A percentile compares a stretch with the other conserved stretches of the same genome.
Conservation (phyloP, 2,329 filamentous ascomycete genomes). For the Penicillium sp. region DNA sequence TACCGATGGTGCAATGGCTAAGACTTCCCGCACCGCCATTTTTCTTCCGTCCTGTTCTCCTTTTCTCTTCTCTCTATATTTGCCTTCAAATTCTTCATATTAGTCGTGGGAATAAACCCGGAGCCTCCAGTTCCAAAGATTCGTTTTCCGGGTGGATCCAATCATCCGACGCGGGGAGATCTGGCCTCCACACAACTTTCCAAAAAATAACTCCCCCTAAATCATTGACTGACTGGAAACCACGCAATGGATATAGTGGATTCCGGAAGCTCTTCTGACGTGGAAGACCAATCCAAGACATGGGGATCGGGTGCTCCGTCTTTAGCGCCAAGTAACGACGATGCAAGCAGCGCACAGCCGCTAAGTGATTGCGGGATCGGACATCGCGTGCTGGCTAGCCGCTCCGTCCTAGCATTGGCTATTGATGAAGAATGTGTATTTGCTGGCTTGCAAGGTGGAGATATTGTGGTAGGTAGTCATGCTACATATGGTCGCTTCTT, state of each 20-base stretch:
- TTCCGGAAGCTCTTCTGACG: conserved; percentile 36
- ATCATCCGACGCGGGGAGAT: conserved; percentile 8
- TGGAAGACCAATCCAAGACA: conserved; percentile 35
- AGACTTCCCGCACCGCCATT: conserved; percentile 26
- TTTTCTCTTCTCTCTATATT: not conserved
- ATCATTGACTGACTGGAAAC: conserved; percentile 22
- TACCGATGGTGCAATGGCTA: conserved; percentile 25
- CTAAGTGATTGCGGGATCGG: conserved; percentile 40
- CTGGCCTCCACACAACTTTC: conserved; percentile 9
- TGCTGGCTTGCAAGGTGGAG: conserved; percentile 88
- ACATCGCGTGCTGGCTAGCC: conserved; percentile 43
- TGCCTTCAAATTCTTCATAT: not conserved
- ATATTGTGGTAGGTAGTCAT: conserved; percentile 66
- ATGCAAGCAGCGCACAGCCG: conserved; percentile 20
- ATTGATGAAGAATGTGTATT: conserved; percentile 81
- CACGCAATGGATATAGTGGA: conserved; percentile 37
- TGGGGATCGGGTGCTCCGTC: conserved; percentile 33
- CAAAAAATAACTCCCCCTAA: not conserved
- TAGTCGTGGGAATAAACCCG: not conserved
- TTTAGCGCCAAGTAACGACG: conserved; percentile 19
- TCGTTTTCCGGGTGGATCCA: conserved; percentile 3
- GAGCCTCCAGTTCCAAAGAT: not conserved
- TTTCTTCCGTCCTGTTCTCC: conserved; percentile 1
- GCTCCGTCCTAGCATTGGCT: conserved; percentile 68
- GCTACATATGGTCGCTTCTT: not conserved